Evolutionary conservation across 2,329 filamentous ascomycete genomes (phyloP), one percentile per base, ranked within the genome.

Genomic region (Calonectria crousiana): DNA sequence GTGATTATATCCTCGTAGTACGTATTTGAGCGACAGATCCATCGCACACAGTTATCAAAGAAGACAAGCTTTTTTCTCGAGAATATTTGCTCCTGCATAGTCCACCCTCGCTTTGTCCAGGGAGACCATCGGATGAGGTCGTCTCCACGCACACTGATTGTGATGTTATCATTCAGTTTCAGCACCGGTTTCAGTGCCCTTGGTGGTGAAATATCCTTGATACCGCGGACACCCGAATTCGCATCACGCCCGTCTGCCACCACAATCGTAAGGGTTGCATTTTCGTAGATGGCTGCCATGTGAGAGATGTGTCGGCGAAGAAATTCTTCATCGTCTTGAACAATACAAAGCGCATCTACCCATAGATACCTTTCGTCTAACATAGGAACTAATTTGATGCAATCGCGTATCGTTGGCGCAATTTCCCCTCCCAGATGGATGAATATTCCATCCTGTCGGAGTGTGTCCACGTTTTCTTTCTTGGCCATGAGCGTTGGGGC

Each of bases 81-180:
- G 49, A 75, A 75, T 11, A 74, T 60, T 11, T 66, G 64, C 34
- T 75, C 74, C 23, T 75, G 71, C 65, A 71, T 41, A 1, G 74
- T 69, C 74, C 71, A 75, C 3, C 74, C 74, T n/a, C 74, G 71
- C 1, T 6, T 34, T 34, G 58, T 64, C 58, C 67, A 69, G 11
- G 64, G 53, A 6, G 53, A 36, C 2, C 44, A 9, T n/a, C 64
- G 52, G n/a, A 66, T 20, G 9, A 14, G 26, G n/a, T 58, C n/a
- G 6, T 67, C 41, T 20, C 16, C n/a, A 23, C 70, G 49, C 1
- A 53, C n/a, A 2, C 65, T 28, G 18, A 72, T 23, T 18, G 34
- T 47, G 14, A 65, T 18, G 6, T 69, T 13, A 9, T 58, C 49
- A 14, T 49, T 62, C 41, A 66, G n/a, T 20, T 69, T 64, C 5